These are phyloP conservation scores for Kokia cookei DNA, from an alignment of 441 rosid species.

Conservation along the genomic window DNA sequence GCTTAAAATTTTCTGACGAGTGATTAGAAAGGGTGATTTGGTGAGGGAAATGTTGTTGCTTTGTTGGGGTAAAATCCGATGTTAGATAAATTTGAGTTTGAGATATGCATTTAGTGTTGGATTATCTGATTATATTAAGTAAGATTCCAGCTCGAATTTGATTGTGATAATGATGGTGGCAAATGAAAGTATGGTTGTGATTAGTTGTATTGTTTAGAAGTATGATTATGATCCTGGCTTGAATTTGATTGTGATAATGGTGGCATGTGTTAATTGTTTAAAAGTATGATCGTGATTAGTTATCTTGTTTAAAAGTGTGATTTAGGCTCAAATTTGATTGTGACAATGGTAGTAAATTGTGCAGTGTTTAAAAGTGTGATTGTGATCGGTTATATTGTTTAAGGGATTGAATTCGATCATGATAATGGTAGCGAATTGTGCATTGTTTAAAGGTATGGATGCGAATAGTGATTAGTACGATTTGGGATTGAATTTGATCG, in stretches of 20 bases:
- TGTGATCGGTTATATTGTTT: background rate
- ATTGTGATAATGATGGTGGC: background rate
- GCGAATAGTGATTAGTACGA: no score
- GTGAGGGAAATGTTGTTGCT: background rate
- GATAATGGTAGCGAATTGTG: background rate
- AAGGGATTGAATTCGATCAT: background rate
- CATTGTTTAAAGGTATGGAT: background rate
- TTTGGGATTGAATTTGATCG: background rate
- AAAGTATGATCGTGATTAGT: no score
- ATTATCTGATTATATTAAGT: background rate
- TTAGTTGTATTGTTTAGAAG: background rate
- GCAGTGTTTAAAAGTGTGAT: background rate
- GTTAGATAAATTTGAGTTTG: background rate
- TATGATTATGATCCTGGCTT: background rate
- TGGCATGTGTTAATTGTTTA: background rate
- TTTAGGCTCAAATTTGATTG: background rate
- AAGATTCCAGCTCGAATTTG: background rate
- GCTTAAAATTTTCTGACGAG: background rate
- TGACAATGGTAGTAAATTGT: background rate
- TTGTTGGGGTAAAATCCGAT: background rate
- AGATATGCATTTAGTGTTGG: background rate
- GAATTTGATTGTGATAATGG: background rate
- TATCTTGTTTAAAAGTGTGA: background rate
- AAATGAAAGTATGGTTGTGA: background rate
- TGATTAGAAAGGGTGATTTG: background rate